phyloP scores from a whole-genome alignment of 768 basidiomycete species.

The Lactarius sp. region DNA sequence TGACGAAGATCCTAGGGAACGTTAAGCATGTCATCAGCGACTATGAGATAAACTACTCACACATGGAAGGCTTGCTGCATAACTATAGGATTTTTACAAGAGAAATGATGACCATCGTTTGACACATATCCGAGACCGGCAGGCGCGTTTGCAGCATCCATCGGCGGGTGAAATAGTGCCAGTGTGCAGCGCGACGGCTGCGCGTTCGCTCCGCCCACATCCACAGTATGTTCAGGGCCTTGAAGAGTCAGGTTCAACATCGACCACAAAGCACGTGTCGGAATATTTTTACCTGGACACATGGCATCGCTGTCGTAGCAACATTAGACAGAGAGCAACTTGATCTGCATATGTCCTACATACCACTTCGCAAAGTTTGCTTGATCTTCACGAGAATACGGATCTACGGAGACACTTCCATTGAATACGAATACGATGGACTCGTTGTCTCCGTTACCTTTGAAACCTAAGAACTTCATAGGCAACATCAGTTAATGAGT shows the following conservation, averaged over 20 bases:
- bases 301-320: slow-evolving; percentile 40
- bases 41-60: slow-evolving; percentile 34
- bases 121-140: slow-evolving; percentile 46
- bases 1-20: slow-evolving; percentile 43
- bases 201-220: slow-evolving; percentile 28
- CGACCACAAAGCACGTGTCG: too few relatives aligned
- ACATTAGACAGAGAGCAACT: background rate
- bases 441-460: slow-evolving; percentile 33
- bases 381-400: slow-evolving; percentile 55
- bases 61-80: slow-evolving; percentile 57
- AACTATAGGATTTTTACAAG: slow-evolving; percentile 49
- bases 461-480: slow-evolving; percentile 41
- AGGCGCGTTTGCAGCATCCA: slow-evolving; percentile 30
- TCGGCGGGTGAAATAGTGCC: slow-evolving; percentile 46
- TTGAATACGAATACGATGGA: background rate
- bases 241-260: background rate
- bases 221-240: slow-evolving; percentile 49
- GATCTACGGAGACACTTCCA: slow-evolving; percentile 36
- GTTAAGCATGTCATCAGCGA: background rate
- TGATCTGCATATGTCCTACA: slow-evolving; percentile 3
- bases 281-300: slow-evolving; percentile 40
- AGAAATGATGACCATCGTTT: slow-evolving; percentile 51
- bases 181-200: slow-evolving; percentile 52
- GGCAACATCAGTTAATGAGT: slow-evolving; percentile 9
- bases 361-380: slow-evolving; percentile 52